Evolutionary conservation across 257 asterid genomes (phyloP).

Genomic region (Solanum chiquidenum): DNA sequence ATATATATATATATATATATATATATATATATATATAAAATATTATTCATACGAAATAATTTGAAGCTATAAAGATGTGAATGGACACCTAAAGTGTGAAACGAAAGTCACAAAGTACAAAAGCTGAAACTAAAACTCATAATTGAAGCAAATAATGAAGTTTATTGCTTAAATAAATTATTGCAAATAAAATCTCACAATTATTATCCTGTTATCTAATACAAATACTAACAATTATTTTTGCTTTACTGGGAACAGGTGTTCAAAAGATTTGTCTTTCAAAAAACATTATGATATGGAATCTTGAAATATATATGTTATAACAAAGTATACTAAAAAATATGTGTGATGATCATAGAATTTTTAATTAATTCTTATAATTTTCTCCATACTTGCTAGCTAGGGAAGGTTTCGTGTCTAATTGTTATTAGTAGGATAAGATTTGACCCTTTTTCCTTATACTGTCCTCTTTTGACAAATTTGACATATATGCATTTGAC

Average conservation of each 20-base stretch:
- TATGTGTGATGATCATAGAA: not conserved
- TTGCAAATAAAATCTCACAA: not conserved
- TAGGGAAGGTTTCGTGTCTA: not conserved
- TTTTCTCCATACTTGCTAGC: not conserved
- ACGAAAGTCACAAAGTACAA: not conserved
- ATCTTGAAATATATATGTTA: not conserved
- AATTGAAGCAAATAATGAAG: not conserved
- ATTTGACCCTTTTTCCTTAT: not conserved
- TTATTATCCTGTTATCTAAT: not conserved
- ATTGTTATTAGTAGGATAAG: not conserved
- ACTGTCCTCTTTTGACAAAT: not conserved
- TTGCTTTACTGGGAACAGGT: not conserved
- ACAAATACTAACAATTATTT: not conserved
- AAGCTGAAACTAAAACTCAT: not conserved
- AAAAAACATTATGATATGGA: not conserved
- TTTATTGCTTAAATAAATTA: not conserved
- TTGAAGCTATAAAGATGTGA: not conserved
- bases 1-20: too few species aligned
- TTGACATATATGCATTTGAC: not conserved
- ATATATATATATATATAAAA: too few species aligned
- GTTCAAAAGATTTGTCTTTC: not conserved
- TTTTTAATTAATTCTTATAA: not conserved
- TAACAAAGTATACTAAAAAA: not conserved
- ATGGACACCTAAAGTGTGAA: not conserved
- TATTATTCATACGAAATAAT: not conserved